Evolutionary conservation across 805 yeast genomes (phyloP).

Genomic region (Yarrowia osloensis): DNA sequence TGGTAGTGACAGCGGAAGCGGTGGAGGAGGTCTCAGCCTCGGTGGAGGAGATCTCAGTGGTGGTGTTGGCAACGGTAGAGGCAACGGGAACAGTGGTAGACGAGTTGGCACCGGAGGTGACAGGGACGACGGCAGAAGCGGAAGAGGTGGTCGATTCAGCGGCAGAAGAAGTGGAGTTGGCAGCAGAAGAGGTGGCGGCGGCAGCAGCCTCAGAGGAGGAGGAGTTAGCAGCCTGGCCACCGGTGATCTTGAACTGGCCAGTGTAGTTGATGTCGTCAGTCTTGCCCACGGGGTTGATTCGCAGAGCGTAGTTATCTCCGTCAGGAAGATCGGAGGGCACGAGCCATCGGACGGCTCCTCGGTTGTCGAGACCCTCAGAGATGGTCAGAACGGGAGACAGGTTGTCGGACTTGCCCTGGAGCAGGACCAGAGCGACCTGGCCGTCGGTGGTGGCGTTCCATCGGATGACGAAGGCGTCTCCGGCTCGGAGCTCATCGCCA

Average conservation of each 20-base stretch:
- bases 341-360: constrained; percentile 45
- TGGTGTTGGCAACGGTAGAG: constrained; percentile 8
- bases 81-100: constrained; percentile 20
- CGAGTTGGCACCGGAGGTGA: constrained; percentile 4
- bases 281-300: constrained; percentile 40
- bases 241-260: constrained; percentile 39
- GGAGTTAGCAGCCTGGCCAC: constrained; percentile 35
- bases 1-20: constrained; percentile 1
- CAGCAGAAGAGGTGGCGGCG: constrained; percentile 5
- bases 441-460: constrained; percentile 44
- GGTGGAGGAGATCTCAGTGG: constrained; percentile 7
- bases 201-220: constrained; percentile 32
- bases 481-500: constrained; percentile 40
- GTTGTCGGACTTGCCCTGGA: constrained; percentile 42
- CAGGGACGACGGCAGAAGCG: background rate
- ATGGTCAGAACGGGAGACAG: constrained; percentile 43
- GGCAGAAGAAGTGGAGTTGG: background rate
- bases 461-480: constrained; percentile 38
- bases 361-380: constrained; percentile 42
- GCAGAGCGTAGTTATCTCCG: constrained; percentile 43
- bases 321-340: constrained; percentile 41
- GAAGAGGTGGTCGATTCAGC: background rate
- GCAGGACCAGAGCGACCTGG: constrained; percentile 40
- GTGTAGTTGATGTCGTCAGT: constrained; percentile 44
- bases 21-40: constrained; percentile 9